Evolutionary conservation across 257 asterid genomes (phyloP), one percentile per base, ranked within the genome.

Genomic region (Ehretia macrophylla): DNA sequence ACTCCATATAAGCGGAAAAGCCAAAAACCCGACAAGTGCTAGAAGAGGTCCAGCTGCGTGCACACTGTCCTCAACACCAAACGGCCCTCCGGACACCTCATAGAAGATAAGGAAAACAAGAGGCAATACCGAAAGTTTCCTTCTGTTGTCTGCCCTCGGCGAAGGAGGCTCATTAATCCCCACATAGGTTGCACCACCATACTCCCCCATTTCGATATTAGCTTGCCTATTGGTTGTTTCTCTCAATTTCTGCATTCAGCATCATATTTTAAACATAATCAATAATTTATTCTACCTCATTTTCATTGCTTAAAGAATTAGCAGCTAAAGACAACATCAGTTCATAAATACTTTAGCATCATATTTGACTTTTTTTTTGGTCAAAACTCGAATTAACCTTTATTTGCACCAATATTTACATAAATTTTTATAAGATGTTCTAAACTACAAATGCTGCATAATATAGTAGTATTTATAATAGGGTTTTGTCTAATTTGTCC

Each of bases 21-120:
- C 51, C 11, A 85, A 55, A 54, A 85, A 85, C 0, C 94, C 94
- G 6, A 69, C 68, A 8, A 85, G 87, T 18, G 94, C 83, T 13
- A 85, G 81, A 39, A 85, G 90, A 2, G 94, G 94, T 11, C 94
- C 90, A 0, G 85, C 87, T 11, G 90, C 90, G 0, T 59, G 64
- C 10, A 85, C 94, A 44, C 75, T 80, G 5, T 85, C 94, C 68
- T 85, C 94, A 14, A 85, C 70, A 11, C 94, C 94, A 14, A 85
- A 85, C 0, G 94, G 90, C 4, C 94, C 94, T 11, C 94, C 94
- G 0, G 94, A 80, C 3, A 82, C 90, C 68, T 80, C 94, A 51
- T 85, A 85, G 44, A 82, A 82, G 19, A 82, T 82, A 68, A 85
- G 75, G 71, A 85, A 85, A 50, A 82, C 69, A 22, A 85, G 77